Conservation (phyloP, 441 rosid genomes). For the Mallotus repandus region DNA sequence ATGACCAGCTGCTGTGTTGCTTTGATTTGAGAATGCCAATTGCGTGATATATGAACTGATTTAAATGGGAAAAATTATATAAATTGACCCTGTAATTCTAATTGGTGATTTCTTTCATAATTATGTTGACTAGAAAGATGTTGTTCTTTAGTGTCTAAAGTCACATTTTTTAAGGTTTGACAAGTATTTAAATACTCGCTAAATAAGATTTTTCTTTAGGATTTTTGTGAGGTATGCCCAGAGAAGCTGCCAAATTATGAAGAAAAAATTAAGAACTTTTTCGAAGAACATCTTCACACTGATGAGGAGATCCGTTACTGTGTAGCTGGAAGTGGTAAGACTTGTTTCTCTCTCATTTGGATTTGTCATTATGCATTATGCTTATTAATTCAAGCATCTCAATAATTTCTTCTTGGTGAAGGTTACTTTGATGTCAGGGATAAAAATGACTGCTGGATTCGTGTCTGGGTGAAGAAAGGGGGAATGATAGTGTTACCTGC, state of each 20-base stretch:
- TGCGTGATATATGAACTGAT: background rate
- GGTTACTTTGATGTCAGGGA: slow-evolving; percentile 95
- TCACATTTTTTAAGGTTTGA: background rate
- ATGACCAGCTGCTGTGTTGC: background rate
- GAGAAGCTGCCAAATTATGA: slow-evolving; percentile 87
- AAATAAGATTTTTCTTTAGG: slow-evolving; percentile 39
- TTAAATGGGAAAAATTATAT: background rate
- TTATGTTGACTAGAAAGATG: background rate
- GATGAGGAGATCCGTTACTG: slow-evolving; percentile 95
- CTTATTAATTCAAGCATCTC: background rate
- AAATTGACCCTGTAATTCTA: background rate
- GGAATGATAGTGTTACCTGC: slow-evolving; percentile 91
- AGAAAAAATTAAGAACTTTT: slow-evolving; percentile 75
- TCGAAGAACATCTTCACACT: slow-evolving; percentile 86
- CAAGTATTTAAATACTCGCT: background rate
- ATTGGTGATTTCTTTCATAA: background rate
- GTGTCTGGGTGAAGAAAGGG: slow-evolving; percentile 84
- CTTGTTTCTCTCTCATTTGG: background rate
- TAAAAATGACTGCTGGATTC: slow-evolving; percentile 58
- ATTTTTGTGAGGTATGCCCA: slow-evolving; percentile 84
- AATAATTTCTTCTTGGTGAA: slow-evolving; percentile 26
- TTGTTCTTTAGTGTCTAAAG: background rate
- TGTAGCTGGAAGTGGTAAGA: slow-evolving; percentile 87
- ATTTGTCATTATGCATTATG: background rate
- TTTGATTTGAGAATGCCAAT: background rate